Evolutionary conservation across 495 filamentous ascomycete genomes (phyloP).

Genomic region (Jackrogersella minutella): DNA sequence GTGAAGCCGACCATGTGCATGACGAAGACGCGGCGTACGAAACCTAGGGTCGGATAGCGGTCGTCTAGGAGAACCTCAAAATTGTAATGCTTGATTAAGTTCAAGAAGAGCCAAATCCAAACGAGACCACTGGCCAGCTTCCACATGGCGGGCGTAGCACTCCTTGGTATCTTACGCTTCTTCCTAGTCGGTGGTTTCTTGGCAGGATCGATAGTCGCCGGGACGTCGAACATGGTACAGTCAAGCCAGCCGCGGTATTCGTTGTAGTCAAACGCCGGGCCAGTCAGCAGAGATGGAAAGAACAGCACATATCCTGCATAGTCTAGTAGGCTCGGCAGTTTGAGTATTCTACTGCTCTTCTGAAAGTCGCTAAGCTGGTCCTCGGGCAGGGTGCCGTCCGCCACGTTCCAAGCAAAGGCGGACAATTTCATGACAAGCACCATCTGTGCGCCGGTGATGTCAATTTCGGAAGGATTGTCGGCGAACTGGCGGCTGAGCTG

Average conservation of each 20-base stretch:
- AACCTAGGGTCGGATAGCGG: conserved; percentile 68
- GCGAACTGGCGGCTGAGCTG: conserved; percentile 82
- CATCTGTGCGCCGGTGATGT: conserved; percentile 98
- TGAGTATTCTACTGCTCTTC: conserved; percentile 76
- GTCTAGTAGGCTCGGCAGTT: conserved; percentile 79
- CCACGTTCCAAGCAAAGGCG: conserved; percentile 96
- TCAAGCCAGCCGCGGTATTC: conserved; percentile 94
- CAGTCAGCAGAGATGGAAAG: conserved; percentile 87
- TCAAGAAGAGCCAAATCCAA: conserved; percentile 84
- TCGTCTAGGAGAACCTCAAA: conserved; percentile 66
- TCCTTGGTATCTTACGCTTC: conserved; percentile 94
- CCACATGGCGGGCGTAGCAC: conserved; percentile 81
- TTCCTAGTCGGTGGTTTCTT: conserved; percentile 85
- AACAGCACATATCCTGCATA: conserved; percentile 91
- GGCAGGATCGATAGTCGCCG: conserved; percentile 75
- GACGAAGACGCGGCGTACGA: conserved; percentile 75
- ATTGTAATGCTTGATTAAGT: conserved; percentile 73
- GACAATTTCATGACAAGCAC: conserved; percentile 98
- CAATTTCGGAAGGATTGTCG: conserved; percentile 69
- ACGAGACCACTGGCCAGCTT: conserved; percentile 74
- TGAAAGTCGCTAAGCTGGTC: conserved; percentile 85
- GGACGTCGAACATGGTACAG: conserved; percentile 91
- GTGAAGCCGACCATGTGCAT: conserved; percentile 85
- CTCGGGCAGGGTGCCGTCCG: conserved; percentile 83
- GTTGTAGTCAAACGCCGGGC: conserved; percentile 91